phyloP scores from a whole-genome alignment of 768 basidiomycete species.

The Hebeloma cylindrosporum region DNA sequence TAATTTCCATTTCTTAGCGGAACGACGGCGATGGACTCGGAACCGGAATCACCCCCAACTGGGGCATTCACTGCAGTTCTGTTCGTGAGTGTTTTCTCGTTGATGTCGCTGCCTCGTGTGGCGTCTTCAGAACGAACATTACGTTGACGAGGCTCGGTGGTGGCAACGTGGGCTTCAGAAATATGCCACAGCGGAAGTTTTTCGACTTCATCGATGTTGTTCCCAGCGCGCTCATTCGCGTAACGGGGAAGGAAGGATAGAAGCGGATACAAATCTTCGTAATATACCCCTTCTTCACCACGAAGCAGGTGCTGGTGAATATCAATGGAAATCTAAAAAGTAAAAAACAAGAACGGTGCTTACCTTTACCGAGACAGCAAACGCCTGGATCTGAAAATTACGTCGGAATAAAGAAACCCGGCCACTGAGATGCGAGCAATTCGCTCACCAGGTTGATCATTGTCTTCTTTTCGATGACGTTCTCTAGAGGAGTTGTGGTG shows the following conservation, averaged over 20 bases:
- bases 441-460: slow-evolving; percentile 64
- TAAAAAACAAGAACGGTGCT: background rate
- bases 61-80: no score
- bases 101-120: no score
- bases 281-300: slow-evolving; percentile 69
- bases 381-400: slow-evolving; percentile 56
- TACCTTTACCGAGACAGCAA: slow-evolving; percentile 67
- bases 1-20: no score
- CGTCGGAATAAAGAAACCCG: background rate
- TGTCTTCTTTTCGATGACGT: slow-evolving; percentile 71
- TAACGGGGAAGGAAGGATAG: slow-evolving; percentile 68
- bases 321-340: background rate
- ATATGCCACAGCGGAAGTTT: slow-evolving; percentile 66
- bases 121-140: no score
- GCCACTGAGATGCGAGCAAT: background rate
- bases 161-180: no score
- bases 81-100: no score
- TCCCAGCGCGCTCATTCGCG: slow-evolving; percentile 31
- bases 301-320: slow-evolving; percentile 59
- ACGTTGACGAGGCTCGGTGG: no score
- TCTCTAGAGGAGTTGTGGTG: slow-evolving; percentile 36
- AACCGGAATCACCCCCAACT: no score
- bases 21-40: no score
- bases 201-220: slow-evolving; percentile 35
- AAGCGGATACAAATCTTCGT: slow-evolving; percentile 73